phyloP scores from a whole-genome alignment of 2,329 filamentous ascomycete species.

The Ustilaginoidea virens region DNA sequence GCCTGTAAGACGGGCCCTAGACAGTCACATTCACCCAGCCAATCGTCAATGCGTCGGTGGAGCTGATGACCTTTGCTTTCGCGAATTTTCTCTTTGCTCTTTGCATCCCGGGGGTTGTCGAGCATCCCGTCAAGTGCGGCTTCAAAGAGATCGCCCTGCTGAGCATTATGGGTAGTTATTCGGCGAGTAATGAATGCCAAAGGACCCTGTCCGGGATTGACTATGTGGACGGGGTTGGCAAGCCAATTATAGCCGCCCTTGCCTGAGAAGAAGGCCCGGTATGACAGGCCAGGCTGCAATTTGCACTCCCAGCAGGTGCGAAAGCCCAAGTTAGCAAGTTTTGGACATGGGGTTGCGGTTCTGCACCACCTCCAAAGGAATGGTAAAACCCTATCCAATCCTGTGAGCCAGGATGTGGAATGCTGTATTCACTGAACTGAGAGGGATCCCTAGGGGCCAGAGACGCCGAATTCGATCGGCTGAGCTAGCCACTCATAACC shows the following conservation, averaged over 20 bases:
- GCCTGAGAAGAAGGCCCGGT: slow-evolving; percentile 21
- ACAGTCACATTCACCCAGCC: slow-evolving; percentile 18
- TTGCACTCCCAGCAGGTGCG: slow-evolving; percentile 11
- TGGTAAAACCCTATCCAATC: slow-evolving; percentile 25
- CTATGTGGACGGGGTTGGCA: slow-evolving; percentile 16
- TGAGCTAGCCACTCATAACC: slow-evolving; percentile 19
- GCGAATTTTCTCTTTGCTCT: slow-evolving; percentile 14
- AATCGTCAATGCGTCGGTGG: slow-evolving; percentile 4
- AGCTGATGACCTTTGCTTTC: slow-evolving; percentile 8
- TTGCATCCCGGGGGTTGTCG: slow-evolving; percentile 9
- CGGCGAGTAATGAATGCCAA: slow-evolving; percentile 15
- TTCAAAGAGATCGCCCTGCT: slow-evolving; percentile 17
- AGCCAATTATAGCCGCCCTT: slow-evolving; percentile 21
- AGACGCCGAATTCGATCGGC: slow-evolving; percentile 14
- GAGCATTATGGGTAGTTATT: slow-evolving; percentile 20
- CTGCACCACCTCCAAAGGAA: slow-evolving; percentile 17
- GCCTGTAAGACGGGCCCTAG: slow-evolving; percentile 20
- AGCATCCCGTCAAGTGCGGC: slow-evolving; percentile 18
- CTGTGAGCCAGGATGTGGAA: slow-evolving; percentile 9
- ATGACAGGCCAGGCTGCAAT: slow-evolving; percentile 14
- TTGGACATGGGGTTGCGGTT: slow-evolving; percentile 13
- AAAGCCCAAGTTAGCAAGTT: slow-evolving; percentile 19
- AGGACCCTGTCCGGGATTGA: slow-evolving; percentile 9
- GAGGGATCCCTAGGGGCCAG: slow-evolving; percentile 6
- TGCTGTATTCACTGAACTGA: slow-evolving; percentile 14